Base-by-base conservation (phyloP, 768 basidiomycete species). In the Gyrodon lividus region DNA sequence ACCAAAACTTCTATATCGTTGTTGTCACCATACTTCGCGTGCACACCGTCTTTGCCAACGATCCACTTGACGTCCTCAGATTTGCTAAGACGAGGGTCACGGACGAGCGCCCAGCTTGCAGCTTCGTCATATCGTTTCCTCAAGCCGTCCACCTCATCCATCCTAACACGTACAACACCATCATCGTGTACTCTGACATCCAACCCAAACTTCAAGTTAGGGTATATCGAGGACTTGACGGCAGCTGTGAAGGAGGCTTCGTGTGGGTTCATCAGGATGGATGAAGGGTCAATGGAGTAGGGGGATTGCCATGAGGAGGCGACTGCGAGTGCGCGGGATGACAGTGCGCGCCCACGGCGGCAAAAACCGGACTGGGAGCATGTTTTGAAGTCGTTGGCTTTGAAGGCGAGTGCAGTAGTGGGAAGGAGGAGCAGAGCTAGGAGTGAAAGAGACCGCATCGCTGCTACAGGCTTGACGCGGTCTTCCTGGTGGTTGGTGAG, bases 361-460 rank as follows among this genome's bases (percentile, higher is more conserved):
- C 97, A 98, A 72, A 99, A 98, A 17, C 90, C 94, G 0, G 92
- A 82, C 70, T 98, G 92, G n/a, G 79, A 77, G 64, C 97, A 98
- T 51, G 84, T 92, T 71, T 97, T 98, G 79, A 95, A 99, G 70
- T 98, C 92, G 52, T 87, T 79, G 17, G 77, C 73, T 73, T 90
- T 90, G 71, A 90, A 82, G 31, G 86, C 82, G 24, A 78, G 59
- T 2, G 75, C 66, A 16, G 66, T 52, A 14, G 70, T 69, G 5
- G 70, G 56, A 31, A 54, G 57, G 23, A 65, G 57, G 16, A 74
- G 60, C 40, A 69, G 61, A 43, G 76, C 62, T 48, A 77, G 45
- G n/a, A 68, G 30, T 28, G 52, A 51, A 17, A 54, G 22, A 13
- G 61, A 42, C 51, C 61, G 52, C 64, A 65, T 65, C 48, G 40